Evolutionary conservation across 176 grass and related monocot species (phyloP).

Genomic region (Panicum miliaceum): DNA sequence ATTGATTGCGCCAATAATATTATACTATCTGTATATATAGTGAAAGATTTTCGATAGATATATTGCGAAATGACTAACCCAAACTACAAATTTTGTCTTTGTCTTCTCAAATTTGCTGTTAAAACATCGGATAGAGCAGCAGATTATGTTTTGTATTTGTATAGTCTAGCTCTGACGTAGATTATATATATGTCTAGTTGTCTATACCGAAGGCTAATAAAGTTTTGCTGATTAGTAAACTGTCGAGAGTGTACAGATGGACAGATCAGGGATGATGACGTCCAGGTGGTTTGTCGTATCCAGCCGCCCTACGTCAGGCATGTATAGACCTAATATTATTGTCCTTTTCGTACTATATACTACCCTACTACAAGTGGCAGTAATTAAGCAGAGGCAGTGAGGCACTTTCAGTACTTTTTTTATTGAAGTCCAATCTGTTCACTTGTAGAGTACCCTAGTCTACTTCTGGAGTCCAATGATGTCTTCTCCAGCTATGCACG

Average conservation of each 20-base stretch:
- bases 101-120: not conserved
- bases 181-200: not conserved
- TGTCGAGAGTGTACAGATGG: not conserved
- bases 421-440: too few relatives aligned
- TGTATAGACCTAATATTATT: not conserved
- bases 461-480: too few relatives aligned
- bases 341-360: too few relatives aligned
- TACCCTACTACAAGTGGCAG: too few relatives aligned
- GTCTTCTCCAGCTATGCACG: too few relatives aligned
- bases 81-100: not conserved
- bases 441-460: too few relatives aligned
- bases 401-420: not conserved
- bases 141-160: not conserved
- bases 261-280: constrained; percentile 1
- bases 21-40: too few relatives aligned
- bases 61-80: not conserved
- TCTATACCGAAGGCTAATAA: not conserved
- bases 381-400: not conserved
- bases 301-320: constrained; percentile 42
- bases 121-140: not conserved
- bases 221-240: not conserved
- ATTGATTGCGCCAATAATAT: not conserved
- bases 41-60: too few relatives aligned
- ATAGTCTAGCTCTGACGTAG: not conserved
- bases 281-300: constrained; percentile 7